Evolutionary conservation across 225 moss, liverwort and hornwort genomes (phyloP).

Genomic region (Asterella californica): DNA sequence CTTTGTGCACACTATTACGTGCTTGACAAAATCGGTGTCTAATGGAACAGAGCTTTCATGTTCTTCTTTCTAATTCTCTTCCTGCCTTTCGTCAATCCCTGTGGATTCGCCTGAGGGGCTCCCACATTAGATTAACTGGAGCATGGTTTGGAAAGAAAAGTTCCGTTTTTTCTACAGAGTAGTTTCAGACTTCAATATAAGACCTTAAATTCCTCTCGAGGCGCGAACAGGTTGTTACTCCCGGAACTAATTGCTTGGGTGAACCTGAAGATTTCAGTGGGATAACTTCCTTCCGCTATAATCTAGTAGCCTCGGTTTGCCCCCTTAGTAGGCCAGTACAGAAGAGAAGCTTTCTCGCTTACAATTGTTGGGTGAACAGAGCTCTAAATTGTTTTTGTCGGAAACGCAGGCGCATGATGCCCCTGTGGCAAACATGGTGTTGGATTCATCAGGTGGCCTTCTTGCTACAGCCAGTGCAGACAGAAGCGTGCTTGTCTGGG

Average conservation of each 20-base stretch:
- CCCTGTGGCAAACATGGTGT: slow-evolving; percentile 72
- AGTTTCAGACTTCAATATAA: too few relatives aligned
- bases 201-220: too few relatives aligned
- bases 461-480: slow-evolving; percentile 92
- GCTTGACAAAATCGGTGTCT: neutral
- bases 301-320: too few relatives aligned
- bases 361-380: neutral
- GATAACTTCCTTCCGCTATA: too few relatives aligned
- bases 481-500: slow-evolving; percentile 86
- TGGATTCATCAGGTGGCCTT: slow-evolving; percentile 87
- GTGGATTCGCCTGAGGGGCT: neutral
- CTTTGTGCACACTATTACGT: neutral
- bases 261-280: too few relatives aligned
- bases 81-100: neutral
- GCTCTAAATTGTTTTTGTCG: neutral
- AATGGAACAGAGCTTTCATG: neutral
- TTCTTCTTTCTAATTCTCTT: neutral
- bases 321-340: too few relatives aligned
- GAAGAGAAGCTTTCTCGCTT: too few relatives aligned
- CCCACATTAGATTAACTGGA: neutral
- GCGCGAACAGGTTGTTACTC: too few relatives aligned
- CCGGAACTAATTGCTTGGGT: too few relatives aligned
- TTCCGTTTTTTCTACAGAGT: too few relatives aligned
- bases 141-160: too few relatives aligned
- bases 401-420: slow-evolving; percentile 74